Evolutionary conservation across 2,329 filamentous ascomycete genomes (phyloP).

Genomic region (Aspergillus cejpii): DNA sequence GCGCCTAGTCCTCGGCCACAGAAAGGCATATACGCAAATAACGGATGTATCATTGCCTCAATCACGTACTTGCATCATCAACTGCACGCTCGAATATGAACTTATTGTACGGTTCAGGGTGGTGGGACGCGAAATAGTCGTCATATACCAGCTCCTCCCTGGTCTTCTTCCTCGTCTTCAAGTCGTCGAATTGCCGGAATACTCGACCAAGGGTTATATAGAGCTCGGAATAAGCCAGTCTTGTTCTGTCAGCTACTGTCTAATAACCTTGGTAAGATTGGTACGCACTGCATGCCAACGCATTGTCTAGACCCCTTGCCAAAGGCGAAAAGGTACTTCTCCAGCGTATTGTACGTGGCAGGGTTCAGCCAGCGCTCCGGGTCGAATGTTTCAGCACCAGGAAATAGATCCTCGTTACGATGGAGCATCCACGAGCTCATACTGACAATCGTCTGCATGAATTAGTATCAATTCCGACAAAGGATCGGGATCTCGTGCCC

Average conservation of each 20-base stretch:
- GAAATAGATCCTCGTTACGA: constrained; percentile 29
- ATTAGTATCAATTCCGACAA: constrained; percentile 1
- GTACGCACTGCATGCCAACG: constrained; percentile 29
- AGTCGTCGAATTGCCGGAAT: constrained; percentile 24
- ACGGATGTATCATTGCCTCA: no score
- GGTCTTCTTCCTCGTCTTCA: constrained; percentile 15
- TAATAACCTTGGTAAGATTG: not conserved
- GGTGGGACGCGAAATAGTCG: constrained; percentile 27
- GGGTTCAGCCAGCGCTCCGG: constrained; percentile 32
- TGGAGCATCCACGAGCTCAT: constrained; percentile 34
- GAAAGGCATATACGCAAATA: no score
- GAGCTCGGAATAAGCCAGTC: constrained; percentile 32
- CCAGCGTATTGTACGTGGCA: constrained; percentile 8
- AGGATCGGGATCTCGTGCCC: constrained; percentile 16
- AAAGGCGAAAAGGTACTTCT: constrained; percentile 36
- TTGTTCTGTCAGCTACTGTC: constrained; percentile 4
- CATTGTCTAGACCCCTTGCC: constrained; percentile 32
- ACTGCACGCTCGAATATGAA: constrained; percentile 16
- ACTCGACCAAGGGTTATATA: constrained; percentile 30
- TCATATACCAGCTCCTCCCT: constrained; percentile 24
- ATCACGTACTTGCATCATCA: no score
- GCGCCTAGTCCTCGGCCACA: no score
- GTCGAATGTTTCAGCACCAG: constrained; percentile 29
- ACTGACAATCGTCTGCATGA: constrained; percentile 19
- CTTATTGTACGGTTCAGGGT: constrained; percentile 14